These are phyloP conservation scores for Globisporangium acanthophoron DNA, from an alignment of 352 stramenopile species.

Conservation along the genomic window DNA sequence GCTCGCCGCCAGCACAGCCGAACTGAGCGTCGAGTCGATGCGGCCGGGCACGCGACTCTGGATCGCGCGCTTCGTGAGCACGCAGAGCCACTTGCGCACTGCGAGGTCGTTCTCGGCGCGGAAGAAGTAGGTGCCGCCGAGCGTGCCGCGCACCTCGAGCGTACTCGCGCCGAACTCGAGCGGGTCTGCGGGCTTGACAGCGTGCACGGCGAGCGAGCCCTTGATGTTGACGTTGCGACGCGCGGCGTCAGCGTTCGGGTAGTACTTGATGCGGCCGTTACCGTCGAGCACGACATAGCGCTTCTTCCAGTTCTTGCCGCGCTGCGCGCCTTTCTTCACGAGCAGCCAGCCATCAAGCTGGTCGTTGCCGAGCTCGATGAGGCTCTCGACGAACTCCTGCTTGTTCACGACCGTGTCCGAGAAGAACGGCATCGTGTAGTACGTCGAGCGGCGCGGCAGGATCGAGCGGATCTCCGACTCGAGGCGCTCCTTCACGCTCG, in stretches of 20 bases:
- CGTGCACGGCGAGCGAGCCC: constrained; percentile 64
- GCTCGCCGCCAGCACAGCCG: constrained; percentile 20
- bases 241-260: constrained; percentile 69
- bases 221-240: constrained; percentile 77
- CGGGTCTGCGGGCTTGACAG: constrained; percentile 64
- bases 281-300: constrained; percentile 70
- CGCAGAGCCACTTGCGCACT: constrained; percentile 71
- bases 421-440: constrained; percentile 78
- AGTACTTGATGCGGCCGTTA: constrained; percentile 77
- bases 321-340: constrained; percentile 68
- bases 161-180: constrained; percentile 74
- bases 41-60: constrained; percentile 59
- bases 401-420: constrained; percentile 69
- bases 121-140: constrained; percentile 82
- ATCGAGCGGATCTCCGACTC: constrained; percentile 52
- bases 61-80: constrained; percentile 79
- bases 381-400: constrained; percentile 62
- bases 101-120: constrained; percentile 72
- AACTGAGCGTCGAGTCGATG: constrained; percentile 50
- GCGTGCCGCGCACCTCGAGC: constrained; percentile 64
- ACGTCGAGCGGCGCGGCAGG: constrained; percentile 56
- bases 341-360: constrained; percentile 70
- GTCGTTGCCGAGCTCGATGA: constrained; percentile 65
- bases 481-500: constrained; percentile 55
- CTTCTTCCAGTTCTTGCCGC: constrained; percentile 82